Base-by-base conservation (phyloP, 257 asterid genomes). In the Lavandula angustifolia region DNA sequence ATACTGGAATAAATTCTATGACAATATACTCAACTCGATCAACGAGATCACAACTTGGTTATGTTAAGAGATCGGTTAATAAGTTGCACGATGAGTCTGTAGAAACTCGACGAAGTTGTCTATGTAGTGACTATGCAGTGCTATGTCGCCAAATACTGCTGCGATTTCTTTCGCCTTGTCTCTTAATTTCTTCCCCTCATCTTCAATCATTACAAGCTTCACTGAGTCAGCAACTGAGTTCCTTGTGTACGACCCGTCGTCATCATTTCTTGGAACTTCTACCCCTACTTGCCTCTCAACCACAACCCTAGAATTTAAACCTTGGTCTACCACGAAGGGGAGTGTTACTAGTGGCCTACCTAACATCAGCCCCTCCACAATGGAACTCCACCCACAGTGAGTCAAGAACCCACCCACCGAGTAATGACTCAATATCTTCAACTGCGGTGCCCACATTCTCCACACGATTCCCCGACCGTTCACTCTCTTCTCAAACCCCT, bases 401-500 rank as follows among this genome's bases (percentile, higher is more conserved):
- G 27, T 22, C 27, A 22, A 22, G 27, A 22, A 22, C 27, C 27
- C 27, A 22, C 27, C 27, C 27, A 22, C 27, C 27, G 27, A 22
- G 27, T 22, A 1, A 22, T 22, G 27, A 22, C 27, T 22, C 27
- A 22, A 2, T 22, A 22, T 22, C 27, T 22, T 22, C 27, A 22
- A 22, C 2, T 22, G 27, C 27, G 27, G 27, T 0, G 27, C 27
- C 27, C 27, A 22, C 27, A n/a, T n/a, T n/a, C 47, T 73, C 82
- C 86, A 80, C 44, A 76, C 75, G 6, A 83, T 35, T 3, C 86
- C 84, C 3, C 61, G 75, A 1, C 81, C 81, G 0, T 37, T 54
- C 1, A 68, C 67, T 46, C 78, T 70, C 53, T 78, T 79, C 56
- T 80, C 75, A 2, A 71, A 71, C 64, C 82, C 76, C 0, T 41